Evolutionary conservation across 2,329 filamentous ascomycete genomes (phyloP), one percentile per base, ranked within the genome.

Genomic region (Neonectria magnoliae): DNA sequence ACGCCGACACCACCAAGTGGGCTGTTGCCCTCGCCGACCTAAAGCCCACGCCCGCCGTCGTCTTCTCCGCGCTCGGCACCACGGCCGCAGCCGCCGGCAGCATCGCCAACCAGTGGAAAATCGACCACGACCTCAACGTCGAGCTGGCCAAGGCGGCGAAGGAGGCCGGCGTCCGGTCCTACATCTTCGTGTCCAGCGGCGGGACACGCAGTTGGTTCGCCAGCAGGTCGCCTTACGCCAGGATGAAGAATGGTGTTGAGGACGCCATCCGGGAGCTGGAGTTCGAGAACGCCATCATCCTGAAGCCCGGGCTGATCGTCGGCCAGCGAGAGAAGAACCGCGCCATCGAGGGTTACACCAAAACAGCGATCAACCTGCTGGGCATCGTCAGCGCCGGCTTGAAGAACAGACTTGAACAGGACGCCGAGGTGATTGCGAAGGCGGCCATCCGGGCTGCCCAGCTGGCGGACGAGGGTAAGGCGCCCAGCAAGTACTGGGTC

Each of bases 221-320:
- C 47, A 52, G 79, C 78, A 55, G 83, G 81, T n/a, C 87, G 76
- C 80, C 83, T 74, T 80, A 85, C 80, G 67, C 88, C 81, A 68
- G 83, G 78, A 96, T 98, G 93, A 98, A 98, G 84, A 89, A 88
- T 25, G 92, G 96, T 72, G 88, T 97, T 44, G 95, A 98, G 78
- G 91, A 97, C 36, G 83, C 88, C 16, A 86, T 97, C 64, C 87
- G 88, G 76, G 87, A 81, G 45, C 80, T 95, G 4, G 90, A 82
- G 5, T 97, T 97, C 75, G 91, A 94, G 54, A 88, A 92, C 69
- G 90, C 90, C 5, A 86, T 97, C 60, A 90, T 98, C 58, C 53
- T 91, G 22, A 79, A 89, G 48, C 94, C 94, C 0, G 94, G 92
- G 0, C 68, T 94, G 66, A 92, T 98, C 71, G 78, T 94, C 2